phyloP scores from a whole-genome alignment of 306 rosid species.

The Astragalus glycyphyllos region DNA sequence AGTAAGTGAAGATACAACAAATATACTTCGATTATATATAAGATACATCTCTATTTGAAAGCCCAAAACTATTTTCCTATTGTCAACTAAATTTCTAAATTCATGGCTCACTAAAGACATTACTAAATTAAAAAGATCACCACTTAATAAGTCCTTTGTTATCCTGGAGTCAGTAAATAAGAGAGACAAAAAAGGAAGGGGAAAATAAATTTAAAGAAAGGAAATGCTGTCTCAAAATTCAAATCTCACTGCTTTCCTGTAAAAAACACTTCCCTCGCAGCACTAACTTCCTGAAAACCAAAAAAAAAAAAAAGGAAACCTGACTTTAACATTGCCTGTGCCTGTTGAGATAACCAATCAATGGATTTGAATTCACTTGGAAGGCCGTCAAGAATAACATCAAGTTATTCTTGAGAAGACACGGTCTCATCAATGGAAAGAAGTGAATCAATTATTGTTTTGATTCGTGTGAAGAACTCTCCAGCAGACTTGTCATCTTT shows the following conservation, averaged over 20 bases:
- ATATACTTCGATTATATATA: slow-evolving; percentile 10
- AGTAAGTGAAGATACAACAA: slow-evolving; percentile 16
- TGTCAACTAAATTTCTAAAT: slow-evolving; percentile 3
- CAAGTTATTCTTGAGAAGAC: too few species aligned
- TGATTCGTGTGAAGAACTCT: too few species aligned
- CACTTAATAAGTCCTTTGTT: slow-evolving; percentile 13
- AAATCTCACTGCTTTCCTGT: background rate
- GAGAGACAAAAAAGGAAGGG: background rate
- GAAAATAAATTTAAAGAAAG: background rate
- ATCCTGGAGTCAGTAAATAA: slow-evolving; percentile 14
- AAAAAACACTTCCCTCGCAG: slow-evolving; percentile 5
- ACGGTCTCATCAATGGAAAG: too few species aligned
- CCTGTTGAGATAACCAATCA: too few species aligned
- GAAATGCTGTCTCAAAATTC: slow-evolving; percentile 4
- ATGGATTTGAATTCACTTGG: too few species aligned
- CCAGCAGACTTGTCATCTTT: too few species aligned
- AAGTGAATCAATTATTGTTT: too few species aligned
- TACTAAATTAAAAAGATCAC: slow-evolving; percentile 16
- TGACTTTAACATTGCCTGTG: too few species aligned
- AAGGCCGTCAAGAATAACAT: too few species aligned
- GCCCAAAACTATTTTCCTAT: slow-evolving; percentile 8
- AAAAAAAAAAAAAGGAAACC: background rate
- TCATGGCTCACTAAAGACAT: slow-evolving; percentile 1
- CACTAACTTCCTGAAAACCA: background rate
- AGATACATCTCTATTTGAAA: slow-evolving; percentile 6